phyloP scores from a whole-genome alignment of 73 alveolate genomes.

The Paramecium pentaurelia region DNA sequence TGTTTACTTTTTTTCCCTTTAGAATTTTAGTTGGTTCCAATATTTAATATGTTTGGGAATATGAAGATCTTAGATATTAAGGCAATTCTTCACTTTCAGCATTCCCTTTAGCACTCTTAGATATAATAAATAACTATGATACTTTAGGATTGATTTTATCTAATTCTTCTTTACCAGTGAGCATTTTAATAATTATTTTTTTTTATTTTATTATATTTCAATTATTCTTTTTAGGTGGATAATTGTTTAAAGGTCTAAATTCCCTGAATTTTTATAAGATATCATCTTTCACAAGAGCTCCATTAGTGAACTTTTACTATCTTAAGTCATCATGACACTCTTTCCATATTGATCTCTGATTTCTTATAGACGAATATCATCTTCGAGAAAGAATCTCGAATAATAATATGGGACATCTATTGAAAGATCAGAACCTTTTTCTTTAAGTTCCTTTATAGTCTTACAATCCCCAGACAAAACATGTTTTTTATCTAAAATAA shows the following conservation, averaged over 20 bases:
- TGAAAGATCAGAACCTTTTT: constrained; percentile 96
- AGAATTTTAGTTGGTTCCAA: neutral
- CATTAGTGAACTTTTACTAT: constrained; percentile 77
- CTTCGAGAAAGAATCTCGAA: constrained; percentile 96
- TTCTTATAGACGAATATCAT: constrained; percentile 91
- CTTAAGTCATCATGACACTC: constrained; percentile 93
- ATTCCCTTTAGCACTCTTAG: constrained; percentile 33
- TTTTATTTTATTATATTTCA: neutral
- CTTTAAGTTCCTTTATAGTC: constrained; percentile 93
- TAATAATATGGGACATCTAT: constrained; percentile 86
- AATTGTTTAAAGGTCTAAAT: constrained; percentile 53
- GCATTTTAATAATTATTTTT: neutral
- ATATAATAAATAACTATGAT: neutral
- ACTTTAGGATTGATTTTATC: neutral
- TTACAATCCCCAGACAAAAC: constrained; percentile 98
- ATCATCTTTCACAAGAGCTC: constrained; percentile 82
- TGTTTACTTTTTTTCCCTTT: neutral
- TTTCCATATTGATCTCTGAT: constrained; percentile 83
- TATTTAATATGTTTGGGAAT: neutral
- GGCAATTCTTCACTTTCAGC: constrained; percentile 12
- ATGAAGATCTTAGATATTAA: constrained; percentile 7
- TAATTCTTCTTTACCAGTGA: constrained; percentile 14
- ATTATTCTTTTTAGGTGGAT: constrained; percentile 14
- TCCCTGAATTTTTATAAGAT: constrained; percentile 71
- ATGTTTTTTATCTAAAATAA: constrained; percentile 74